phyloP scores from a whole-genome alignment of 768 basidiomycete genomes.

The Naematelia encephala region DNA sequence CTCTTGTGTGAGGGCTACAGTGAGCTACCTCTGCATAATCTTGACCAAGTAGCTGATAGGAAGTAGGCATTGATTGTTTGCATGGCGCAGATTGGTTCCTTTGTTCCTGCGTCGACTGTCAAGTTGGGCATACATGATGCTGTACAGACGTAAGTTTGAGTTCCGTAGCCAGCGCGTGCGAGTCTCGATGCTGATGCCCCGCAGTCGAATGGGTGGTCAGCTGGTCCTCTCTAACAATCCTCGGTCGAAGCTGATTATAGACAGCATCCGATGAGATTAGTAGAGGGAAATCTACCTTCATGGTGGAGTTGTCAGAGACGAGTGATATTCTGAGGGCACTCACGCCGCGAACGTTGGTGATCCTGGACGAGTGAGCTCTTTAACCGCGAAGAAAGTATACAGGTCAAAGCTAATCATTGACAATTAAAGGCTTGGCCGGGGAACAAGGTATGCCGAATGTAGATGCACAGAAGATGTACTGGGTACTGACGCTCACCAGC shows the following conservation, averaged over 20 bases:
- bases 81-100: slow-evolving; percentile 83
- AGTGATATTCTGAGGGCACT: slow-evolving; percentile 79
- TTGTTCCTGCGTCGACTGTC: slow-evolving; percentile 76
- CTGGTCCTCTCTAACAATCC: background rate
- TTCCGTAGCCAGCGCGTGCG: too few species aligned
- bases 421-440: slow-evolving; percentile 41
- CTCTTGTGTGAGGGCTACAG: slow-evolving; percentile 61
- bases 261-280: slow-evolving; percentile 79
- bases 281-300: slow-evolving; percentile 83
- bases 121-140: slow-evolving; percentile 77
- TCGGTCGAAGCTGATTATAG: slow-evolving; percentile 39
- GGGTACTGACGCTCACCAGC: slow-evolving; percentile 55
- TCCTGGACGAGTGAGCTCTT: slow-evolving; percentile 63
- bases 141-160: slow-evolving; percentile 64
- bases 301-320: slow-evolving; percentile 95
- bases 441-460: slow-evolving; percentile 27
- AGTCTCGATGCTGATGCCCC: too few species aligned
- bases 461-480: background rate
- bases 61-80: slow-evolving; percentile 38
- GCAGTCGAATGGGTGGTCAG: slow-evolving; percentile 74
- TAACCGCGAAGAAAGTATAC: background rate
- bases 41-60: slow-evolving; percentile 27
- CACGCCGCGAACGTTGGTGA: slow-evolving; percentile 72
- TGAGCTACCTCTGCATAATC: slow-evolving; percentile 69
- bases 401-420: too few species aligned